A percentile compares a stretch with the other conserved stretches of the same genome.
phyloP scores from a whole-genome alignment of 768 basidiomycete species.

The Suillus placidus region DNA sequence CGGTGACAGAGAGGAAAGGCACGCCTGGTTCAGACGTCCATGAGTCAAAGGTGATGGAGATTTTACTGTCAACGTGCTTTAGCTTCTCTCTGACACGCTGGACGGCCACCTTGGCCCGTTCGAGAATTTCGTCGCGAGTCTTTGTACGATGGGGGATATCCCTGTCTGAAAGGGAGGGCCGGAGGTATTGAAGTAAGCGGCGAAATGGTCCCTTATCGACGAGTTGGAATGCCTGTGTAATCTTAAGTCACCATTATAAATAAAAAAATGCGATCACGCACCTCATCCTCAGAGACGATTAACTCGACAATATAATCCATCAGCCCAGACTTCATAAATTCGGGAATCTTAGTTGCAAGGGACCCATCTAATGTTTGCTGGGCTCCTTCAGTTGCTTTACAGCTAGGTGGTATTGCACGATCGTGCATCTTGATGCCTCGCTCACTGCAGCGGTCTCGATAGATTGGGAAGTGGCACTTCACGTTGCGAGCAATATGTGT shows the following conservation, averaged over 20 bases:
- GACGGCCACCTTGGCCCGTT: neutral
- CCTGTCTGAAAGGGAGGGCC: neutral
- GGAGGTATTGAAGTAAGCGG: neutral
- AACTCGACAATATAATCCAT: neutral
- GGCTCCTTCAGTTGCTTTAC: neutral
- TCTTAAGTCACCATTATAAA: neutral
- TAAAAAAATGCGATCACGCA: neutral
- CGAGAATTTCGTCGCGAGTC: neutral
- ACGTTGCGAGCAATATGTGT: neutral
- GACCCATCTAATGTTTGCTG: neutral
- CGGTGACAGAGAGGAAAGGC: constrained; percentile 19
- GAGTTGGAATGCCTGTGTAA: too few relatives aligned
- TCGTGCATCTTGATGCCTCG: neutral
- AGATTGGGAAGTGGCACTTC: neutral
- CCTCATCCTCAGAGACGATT: neutral
- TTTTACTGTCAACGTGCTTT: neutral
- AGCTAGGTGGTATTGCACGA: neutral
- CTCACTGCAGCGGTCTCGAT: neutral
- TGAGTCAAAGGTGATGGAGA: constrained; percentile 19
- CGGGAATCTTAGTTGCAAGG: neutral
- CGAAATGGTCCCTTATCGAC: neutral
- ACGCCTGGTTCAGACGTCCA: constrained; percentile 20
- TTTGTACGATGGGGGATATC: neutral
- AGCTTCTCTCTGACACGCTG: neutral
- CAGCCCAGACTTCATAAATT: neutral